Base-by-base conservation (phyloP, 2,329 filamentous ascomycete genomes). In the Phialocephala subalpina region DNA sequence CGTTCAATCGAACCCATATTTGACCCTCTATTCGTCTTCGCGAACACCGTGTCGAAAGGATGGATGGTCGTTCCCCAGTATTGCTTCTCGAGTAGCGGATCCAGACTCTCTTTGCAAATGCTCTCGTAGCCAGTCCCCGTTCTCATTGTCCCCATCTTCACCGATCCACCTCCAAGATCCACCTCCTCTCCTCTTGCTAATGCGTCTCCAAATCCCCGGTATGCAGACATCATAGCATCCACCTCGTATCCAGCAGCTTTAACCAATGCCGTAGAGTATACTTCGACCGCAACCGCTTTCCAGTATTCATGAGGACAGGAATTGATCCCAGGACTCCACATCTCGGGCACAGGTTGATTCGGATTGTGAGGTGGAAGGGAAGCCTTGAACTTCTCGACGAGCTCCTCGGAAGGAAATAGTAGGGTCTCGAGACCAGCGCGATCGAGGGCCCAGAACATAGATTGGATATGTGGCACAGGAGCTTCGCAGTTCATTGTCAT, bases 361-460 rank as follows among this genome's bases (percentile, higher is more conserved):
- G 38, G 38, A 56, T 49, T 2, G 53, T 42, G 20, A 18, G 49
- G 18, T 38, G 45, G 52, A 27, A 68, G 58, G 20, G 55, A 58
- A 4, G 55, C 40, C 18, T 42, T 57, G 49, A 60, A 63, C 9
- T 58, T 63, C 42, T 60, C 47, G 53, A 62, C 49, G 6, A 58
- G 45, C 3, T 20, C 36, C 6, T 47, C 42, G 49, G 65, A 59
- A 14, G 73, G 71, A 45, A 66, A 71, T 20, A 76, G 71, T 11
- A 75, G 64, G 22, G 68, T 57, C 63, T 73, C 68, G 11, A 76
- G 52, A 29, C 73, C 69, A 1, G 63, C 45, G n/a, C 57, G 52
- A 56, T 76, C 71, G 47, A 70, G 73, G 27, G 74, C 72, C 68
- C 67, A 74, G 58, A 76, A 69, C 73, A 75, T 75, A 47, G 72